Percentiles rank a stretch among this genome's conserved stretches.
phyloP scores from a whole-genome alignment of 495 filamentous ascomycete species.

The Trypethelium eluteriae region DNA sequence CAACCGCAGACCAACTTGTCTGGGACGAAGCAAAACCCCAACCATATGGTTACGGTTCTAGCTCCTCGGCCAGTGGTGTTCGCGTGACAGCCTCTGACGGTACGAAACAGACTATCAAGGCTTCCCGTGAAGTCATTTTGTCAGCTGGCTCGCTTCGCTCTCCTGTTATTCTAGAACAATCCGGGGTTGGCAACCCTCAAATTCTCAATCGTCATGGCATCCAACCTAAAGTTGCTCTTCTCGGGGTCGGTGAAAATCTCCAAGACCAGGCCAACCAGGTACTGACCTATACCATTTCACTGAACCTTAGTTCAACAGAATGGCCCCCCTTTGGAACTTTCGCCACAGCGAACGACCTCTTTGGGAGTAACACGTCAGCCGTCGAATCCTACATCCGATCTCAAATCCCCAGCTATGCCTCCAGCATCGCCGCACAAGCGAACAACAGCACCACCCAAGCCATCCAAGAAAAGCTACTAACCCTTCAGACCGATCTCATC shows the following conservation, averaged over 20 bases:
- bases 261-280: slow-evolving; percentile 43
- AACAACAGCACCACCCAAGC: background rate
- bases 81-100: background rate
- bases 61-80: background rate
- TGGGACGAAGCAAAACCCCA: slow-evolving; percentile 19
- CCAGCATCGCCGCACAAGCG: background rate
- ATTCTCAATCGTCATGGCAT: slow-evolving; percentile 46
- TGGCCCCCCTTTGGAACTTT: background rate
- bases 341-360: background rate
- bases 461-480: slow-evolving; percentile 8
- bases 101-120: slow-evolving; percentile 21
- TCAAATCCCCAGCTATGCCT: slow-evolving; percentile 6
- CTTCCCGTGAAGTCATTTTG: slow-evolving; percentile 52
- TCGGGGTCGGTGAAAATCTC: slow-evolving; percentile 59
- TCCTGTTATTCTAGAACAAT: slow-evolving; percentile 56
- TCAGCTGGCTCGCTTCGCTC: slow-evolving; percentile 55
- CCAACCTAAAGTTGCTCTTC: slow-evolving; percentile 45
- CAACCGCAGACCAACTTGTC: slow-evolving; percentile 9
- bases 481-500: slow-evolving; percentile 10
- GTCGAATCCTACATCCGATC: slow-evolving; percentile 6
- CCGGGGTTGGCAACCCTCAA: slow-evolving; percentile 49
- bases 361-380: slow-evolving; percentile 3
- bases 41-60: background rate
- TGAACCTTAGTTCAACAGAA: background rate
- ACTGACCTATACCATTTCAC: background rate